Percentiles rank a stretch among this genome's conserved stretches.
phyloP scores from a whole-genome alignment of 2,329 filamentous ascomycete species.

The Fusarium neocosmosporiellum region DNA sequence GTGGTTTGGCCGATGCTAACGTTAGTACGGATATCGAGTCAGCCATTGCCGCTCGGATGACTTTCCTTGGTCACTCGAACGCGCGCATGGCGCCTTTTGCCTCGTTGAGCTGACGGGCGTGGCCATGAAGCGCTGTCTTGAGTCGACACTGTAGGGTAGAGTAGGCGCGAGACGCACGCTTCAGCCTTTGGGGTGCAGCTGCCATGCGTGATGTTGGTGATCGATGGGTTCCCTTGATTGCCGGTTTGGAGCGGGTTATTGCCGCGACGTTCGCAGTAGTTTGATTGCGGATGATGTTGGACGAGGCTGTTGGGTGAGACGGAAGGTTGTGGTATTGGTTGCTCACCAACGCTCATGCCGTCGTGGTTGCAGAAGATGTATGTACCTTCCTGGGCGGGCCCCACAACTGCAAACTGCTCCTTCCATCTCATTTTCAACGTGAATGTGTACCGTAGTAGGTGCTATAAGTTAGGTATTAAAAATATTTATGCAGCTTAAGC shows the following conservation, averaged over 20 bases:
- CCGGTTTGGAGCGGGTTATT: background rate
- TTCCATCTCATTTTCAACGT: background rate
- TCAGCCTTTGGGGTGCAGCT: background rate
- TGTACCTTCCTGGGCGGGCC: background rate
- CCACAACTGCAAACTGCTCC: background rate
- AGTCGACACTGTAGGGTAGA: conserved; percentile 15
- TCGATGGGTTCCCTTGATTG: background rate
- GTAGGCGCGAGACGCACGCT: conserved; percentile 2
- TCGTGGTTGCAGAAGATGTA: background rate
- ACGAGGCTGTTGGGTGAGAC: background rate
- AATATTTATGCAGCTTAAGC: background rate
- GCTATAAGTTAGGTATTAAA: background rate
- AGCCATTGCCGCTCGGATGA: conserved; percentile 3
- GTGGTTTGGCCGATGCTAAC: conserved; percentile 4
- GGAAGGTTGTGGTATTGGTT: background rate
- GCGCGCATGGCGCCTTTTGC: conserved; percentile 6
- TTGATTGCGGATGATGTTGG: background rate
- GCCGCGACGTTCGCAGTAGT: background rate
- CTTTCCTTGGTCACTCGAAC: conserved; percentile 3
- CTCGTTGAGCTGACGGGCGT: background rate
- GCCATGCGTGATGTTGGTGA: background rate
- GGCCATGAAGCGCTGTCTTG: conserved; percentile 1
- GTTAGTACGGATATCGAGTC: background rate
- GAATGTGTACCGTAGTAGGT: background rate
- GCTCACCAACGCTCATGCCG: background rate